Evolutionary conservation across 2,329 filamentous ascomycete genomes (phyloP).

Genomic region (Fusarium poae): DNA sequence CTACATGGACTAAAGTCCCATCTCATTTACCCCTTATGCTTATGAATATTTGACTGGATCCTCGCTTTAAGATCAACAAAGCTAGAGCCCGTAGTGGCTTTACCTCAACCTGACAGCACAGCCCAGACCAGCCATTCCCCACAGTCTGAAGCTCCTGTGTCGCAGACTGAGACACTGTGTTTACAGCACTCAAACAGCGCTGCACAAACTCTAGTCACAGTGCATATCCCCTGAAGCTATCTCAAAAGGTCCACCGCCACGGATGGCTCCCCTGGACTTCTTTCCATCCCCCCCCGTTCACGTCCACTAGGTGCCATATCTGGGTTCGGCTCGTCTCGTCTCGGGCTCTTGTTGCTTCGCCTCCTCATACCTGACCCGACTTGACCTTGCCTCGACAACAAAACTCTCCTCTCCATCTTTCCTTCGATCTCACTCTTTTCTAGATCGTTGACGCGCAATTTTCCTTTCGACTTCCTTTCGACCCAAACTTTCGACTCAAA

Average conservation of each 20-base stretch:
- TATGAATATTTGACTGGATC: constrained; percentile 22
- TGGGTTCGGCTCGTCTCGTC: constrained; percentile 33
- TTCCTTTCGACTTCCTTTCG: constrained; percentile 27
- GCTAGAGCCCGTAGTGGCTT: constrained; percentile 39
- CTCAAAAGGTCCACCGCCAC: constrained; percentile 29
- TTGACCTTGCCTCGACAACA: constrained; percentile 6
- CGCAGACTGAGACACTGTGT: constrained; percentile 39
- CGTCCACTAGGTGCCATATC: constrained; percentile 16
- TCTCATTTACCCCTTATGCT: constrained; percentile 46
- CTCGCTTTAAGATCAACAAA: constrained; percentile 40
- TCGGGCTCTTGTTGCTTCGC: constrained; percentile 37
- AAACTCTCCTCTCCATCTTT: constrained; percentile 24
- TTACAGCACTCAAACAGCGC: not conserved
- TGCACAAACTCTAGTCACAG: constrained; percentile 33
- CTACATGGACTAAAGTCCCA: constrained; percentile 22
- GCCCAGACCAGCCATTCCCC: constrained; percentile 33
- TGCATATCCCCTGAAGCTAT: constrained; percentile 28
- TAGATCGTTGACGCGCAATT: constrained; percentile 16
- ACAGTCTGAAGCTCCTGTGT: constrained; percentile 35
- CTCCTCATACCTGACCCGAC: constrained; percentile 34
- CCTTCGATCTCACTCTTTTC: constrained; percentile 30
- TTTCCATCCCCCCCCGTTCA: constrained; percentile 36
- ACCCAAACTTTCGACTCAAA: constrained; percentile 36
- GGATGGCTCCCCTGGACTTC: constrained; percentile 43
- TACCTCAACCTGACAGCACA: constrained; percentile 26